Base-by-base conservation (phyloP, 2,329 filamentous ascomycete genomes). In the Karstenula rhodostoma region DNA sequence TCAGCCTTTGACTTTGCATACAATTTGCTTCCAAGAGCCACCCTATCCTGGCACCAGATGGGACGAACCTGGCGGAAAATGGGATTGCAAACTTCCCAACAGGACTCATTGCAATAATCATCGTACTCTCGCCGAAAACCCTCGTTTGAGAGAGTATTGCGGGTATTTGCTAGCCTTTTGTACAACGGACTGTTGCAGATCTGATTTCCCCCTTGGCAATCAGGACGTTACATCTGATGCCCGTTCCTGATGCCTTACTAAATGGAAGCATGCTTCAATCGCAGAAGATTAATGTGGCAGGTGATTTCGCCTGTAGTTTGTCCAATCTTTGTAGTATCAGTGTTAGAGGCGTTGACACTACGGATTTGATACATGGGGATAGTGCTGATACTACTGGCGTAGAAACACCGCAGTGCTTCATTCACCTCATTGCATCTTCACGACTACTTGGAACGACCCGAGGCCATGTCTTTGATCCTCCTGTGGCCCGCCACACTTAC, bases 401-500 rank as follows among this genome's bases (percentile, higher is more conserved):
- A 53, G 29, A 44, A 59, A 23, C 43, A 48, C 19, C 29, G 62
- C 42, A 59, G 56, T 22, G 59, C 59, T 12, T 25, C 59, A 3
- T 54, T 64, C 32, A 64, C 52, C 12, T 43, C 52, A 1, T 53
- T 64, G 22, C 9, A 12, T 40, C 27, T 64, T 33, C 53, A 42
- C 33, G 52, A 56, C 29, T 61, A 59, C 42, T 47, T 51, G 32
- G 62, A 59, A 56, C 40, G 22, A 32, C 46, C 52, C 10, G 1
- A 42, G 29, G 17, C 19, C 2, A 55, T 48, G 10, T 19, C 40
- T 46, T 37, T 49, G 12, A 32, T 62, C 17, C n/a, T 66, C n/a
- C 56, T 58, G 32, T 66, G 61, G 61, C 61, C 63, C 13, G 50
- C 53, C 7, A 13, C 32, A 46, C 57, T 66, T 13, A 48, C 29